Base-by-base conservation (phyloP, 2,329 filamentous ascomycete genomes). In the Podosphaera aphanis region DNA sequence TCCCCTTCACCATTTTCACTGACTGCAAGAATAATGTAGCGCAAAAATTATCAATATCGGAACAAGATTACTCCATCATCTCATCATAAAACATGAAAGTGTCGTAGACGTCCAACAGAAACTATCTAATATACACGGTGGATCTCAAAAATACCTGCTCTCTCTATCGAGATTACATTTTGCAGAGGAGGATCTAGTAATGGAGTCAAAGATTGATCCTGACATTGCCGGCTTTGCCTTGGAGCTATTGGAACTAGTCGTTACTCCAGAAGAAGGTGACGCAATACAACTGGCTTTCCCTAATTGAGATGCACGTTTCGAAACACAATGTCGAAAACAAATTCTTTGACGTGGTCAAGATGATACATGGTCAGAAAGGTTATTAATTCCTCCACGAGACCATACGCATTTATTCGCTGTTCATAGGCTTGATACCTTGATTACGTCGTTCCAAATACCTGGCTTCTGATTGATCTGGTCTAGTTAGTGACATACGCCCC, bases 141-240 rank as follows among this genome's bases (percentile, higher is more conserved):
- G 78, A 0, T 73, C 74, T 44, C 84, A 93, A 56, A 84, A 85
- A 45, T 88, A 92, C 55, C 66, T 92, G 1, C 72, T 94, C 8
- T 75, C 76, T 2, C 64, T 98, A 39, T 85, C 83, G 0, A 66
- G 88, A 37, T 64, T 95, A n/a, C 84, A 83, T 0, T 94, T 93
- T 59, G 78, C 75, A 5, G 74, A 77, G 19, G 83, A 93, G 49
- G 79, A 83, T 25, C 61, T 82, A 7, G 71, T 90, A 10, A 68
- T 92, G 23, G 85, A 94, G 61, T 66, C 68, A 1, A 78, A 78
- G 0, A 79, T 93, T 45, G 79, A 81, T 31, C 73, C 79, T 23
- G 82, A 83, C 51, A 83, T 84, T 1, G 73, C 79, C 1, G 82
- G 88, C 51, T 76, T 79, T 61, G 88, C 90, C 2, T 78, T 88